Conservation (phyloP, 176 grass and related monocot genomes). For the Thalia dealbata region DNA sequence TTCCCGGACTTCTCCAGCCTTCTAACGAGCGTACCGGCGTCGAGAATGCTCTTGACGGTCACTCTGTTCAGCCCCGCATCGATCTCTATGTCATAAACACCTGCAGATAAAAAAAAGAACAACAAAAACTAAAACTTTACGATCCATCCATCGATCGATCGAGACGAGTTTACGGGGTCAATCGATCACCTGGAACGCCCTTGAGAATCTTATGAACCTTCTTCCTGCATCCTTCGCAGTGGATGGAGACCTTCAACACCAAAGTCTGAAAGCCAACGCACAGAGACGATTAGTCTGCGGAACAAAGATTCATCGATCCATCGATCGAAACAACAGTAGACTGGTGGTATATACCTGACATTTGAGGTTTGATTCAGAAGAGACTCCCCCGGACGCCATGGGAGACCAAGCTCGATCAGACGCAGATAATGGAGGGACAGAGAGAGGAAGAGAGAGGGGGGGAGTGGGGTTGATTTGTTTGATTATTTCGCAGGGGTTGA, state of each 20-base stretch:
- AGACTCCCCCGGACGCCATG: neutral
- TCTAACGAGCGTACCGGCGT: conserved; percentile 32
- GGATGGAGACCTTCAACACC: conserved; percentile 16
- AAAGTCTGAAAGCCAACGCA: neutral
- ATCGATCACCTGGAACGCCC: neutral
- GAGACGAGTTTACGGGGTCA: no score
- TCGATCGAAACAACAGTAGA: neutral
- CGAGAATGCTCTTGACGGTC: conserved; percentile 29
- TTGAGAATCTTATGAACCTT: conserved; percentile 4
- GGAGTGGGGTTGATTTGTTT: neutral
- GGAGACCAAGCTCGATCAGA: neutral
- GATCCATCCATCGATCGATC: no score
- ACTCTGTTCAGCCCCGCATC: conserved; percentile 50
- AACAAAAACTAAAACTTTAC: neutral
- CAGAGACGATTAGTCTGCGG: neutral
- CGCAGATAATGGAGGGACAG: neutral
- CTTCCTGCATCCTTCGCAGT: conserved; percentile 23
- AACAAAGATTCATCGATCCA: neutral
- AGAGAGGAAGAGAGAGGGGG: neutral
- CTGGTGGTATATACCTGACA: neutral
- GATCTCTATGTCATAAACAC: conserved; percentile 39
- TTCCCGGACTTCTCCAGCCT: conserved; percentile 54
- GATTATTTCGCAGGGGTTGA: no score
- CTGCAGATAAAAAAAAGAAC: conserved; percentile 19
- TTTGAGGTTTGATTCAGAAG: conserved; percentile 3